Conservation (phyloP, 805 yeast species). For the Kodamaea hsintzibuensis region DNA sequence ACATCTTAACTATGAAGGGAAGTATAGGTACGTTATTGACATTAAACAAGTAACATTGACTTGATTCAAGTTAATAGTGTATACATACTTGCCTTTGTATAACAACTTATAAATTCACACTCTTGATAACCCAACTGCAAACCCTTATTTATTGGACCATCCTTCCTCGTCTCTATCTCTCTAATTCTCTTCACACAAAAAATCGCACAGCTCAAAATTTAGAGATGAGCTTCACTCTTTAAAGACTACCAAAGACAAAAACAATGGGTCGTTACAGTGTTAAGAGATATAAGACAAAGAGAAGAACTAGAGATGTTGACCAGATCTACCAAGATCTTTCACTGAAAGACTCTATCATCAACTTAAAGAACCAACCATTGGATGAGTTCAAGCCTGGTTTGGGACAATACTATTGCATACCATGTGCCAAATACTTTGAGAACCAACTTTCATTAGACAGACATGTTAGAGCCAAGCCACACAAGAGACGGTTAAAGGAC, state of each 20-base stretch:
- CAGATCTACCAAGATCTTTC: conserved; percentile 75
- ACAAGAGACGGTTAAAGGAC: conserved; percentile 81
- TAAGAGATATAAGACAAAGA: conserved; percentile 83
- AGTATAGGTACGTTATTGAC: no score
- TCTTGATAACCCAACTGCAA: no score
- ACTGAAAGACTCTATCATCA: conserved; percentile 58
- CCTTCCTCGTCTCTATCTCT: no score
- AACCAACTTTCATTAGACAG: conserved; percentile 68
- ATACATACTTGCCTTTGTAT: no score
- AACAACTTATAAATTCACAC: no score
- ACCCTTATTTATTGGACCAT: no score
- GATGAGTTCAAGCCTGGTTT: conserved; percentile 92
- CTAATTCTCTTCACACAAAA: no score
- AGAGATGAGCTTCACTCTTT: conserved; percentile 8
- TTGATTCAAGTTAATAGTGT: no score
- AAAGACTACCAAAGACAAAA: background rate
- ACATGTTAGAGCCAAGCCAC: conserved; percentile 76
- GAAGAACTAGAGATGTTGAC: conserved; percentile 84
- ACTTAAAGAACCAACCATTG: conserved; percentile 74
- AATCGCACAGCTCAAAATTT: conserved; percentile 1
- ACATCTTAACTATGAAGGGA: no score
- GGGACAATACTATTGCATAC: conserved; percentile 92
- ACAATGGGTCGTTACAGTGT: conserved; percentile 86
- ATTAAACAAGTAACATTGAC: no score
- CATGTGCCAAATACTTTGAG: conserved; percentile 91